Percentiles rank a stretch among this genome's conserved stretches.
These are phyloP conservation scores for Aleurites moluccanus DNA, from an alignment of 441 rosid genomes.

Conservation along the genomic window DNA sequence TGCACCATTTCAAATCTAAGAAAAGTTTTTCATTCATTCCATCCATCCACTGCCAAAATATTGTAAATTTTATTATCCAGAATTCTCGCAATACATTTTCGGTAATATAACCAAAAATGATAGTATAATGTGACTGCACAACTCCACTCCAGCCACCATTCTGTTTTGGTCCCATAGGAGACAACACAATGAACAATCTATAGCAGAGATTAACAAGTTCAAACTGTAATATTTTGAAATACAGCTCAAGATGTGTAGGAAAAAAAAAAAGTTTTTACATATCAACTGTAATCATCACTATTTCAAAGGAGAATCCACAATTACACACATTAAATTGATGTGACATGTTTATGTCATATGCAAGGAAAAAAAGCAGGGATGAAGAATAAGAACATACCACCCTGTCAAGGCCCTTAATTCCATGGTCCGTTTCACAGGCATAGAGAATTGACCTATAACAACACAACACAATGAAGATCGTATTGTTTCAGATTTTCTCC, in stretches of 20 bases:
- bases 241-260: slow-evolving; percentile 2
- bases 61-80: neutral
- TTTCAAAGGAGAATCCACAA: neutral
- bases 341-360: slow-evolving; percentile 3
- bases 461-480: slow-evolving; percentile 40
- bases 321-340: neutral
- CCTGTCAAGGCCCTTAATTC: slow-evolving; percentile 84
- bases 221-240: neutral
- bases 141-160: neutral
- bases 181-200: slow-evolving; percentile 1
- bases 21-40: neutral
- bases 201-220: neutral
- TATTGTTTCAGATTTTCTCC: slow-evolving; percentile 37
- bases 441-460: slow-evolving; percentile 52
- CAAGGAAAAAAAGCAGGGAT: slow-evolving; percentile 9
- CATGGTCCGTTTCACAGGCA: slow-evolving; percentile 79
- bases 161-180: neutral
- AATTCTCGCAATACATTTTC: neutral
- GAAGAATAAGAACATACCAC: slow-evolving; percentile 58
- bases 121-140: too few species aligned
- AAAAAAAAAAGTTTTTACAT: neutral
- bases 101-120: neutral
- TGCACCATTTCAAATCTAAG: neutral
- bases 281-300: slow-evolving; percentile 3
- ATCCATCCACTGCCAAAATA: neutral